Percentiles rank a stretch among this genome's conserved stretches.
These are phyloP conservation scores for Exophiala aquamarina DNA, from an alignment of 2,329 filamentous ascomycete species.

Conservation along the genomic window DNA sequence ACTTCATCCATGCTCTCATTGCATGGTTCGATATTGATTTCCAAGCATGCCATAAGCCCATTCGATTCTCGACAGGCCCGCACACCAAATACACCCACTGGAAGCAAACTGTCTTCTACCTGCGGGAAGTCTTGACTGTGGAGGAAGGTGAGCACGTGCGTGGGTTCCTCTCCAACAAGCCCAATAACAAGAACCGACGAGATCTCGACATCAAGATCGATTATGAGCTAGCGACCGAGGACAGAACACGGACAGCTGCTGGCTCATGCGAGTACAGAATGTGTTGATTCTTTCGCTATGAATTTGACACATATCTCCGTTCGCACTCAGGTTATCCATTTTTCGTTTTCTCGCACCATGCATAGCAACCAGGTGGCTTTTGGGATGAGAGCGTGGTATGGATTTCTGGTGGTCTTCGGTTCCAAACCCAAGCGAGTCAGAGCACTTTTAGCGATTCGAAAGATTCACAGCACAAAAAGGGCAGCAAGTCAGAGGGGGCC, in stretches of 20 bases:
- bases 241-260: conserved; percentile 66
- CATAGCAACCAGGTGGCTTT: too few species aligned
- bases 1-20: conserved; percentile 95
- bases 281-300: conserved; percentile 31
- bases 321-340: too few species aligned
- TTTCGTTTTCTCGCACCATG: too few species aligned
- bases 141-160: conserved; percentile 79
- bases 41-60: conserved; percentile 95
- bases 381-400: too few species aligned
- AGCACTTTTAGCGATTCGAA: too few species aligned
- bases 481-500: too few species aligned
- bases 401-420: too few species aligned
- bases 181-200: conserved; percentile 90
- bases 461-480: too few species aligned
- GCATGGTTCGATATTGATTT: conserved; percentile 99
- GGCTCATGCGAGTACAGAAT: conserved; percentile 79
- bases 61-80: conserved; percentile 93
- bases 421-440: too few species aligned
- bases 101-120: conserved; percentile 99
- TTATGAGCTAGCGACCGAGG: conserved; percentile 77
- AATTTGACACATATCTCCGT: too few species aligned
- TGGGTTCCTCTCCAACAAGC: conserved; percentile 75
- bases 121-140: conserved; percentile 88
- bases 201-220: conserved; percentile 89
- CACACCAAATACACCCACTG: conserved; percentile 99